Base-by-base conservation (phyloP, 352 stramenopile species). In the Phytophthora citrophthora region DNA sequence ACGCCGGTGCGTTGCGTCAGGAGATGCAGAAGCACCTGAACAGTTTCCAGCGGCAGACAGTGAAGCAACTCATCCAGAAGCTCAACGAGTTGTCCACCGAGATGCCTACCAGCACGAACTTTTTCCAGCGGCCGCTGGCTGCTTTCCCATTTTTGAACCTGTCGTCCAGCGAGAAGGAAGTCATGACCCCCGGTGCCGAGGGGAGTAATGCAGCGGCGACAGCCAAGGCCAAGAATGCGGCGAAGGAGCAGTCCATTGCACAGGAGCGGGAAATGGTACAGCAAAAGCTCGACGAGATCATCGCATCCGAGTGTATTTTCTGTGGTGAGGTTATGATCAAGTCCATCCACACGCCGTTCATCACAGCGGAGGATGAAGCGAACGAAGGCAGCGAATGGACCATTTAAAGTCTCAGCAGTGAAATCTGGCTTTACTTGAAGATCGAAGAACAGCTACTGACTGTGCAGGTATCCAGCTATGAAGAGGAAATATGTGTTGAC, bases 271-370 rank as follows among this genome's bases (percentile, higher is more conserved):
- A 96, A 58, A 91, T 96, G 79, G 78, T 97, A 38, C 88, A 97
- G 76, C 81, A 95, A 50, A 96, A 98, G 72, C 72, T 98, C 34
- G 93, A 98, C 65, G 90, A 96, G 49, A 97, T 97, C 69, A 89
- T 98, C 34, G 93, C 94, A 23, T 96, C 91, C 39, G 94, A 98
- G 74, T 98, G 94, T 68, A 90, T 97, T 64, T 96, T 98, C 60
- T 98, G 94, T 65, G 93, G 94, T 38, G 91, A 98, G 67, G 88
- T 97, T 16, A 98, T 98, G 94, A 97, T 98, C 70, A 94, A 97
- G 71, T 98, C 91, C 46, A 96, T 98, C 59, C 88, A 96, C 64
- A 72, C 86, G 61, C 90, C 93, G 23, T 96, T 98, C 58, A 94
- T 98, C 68, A 90, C 86, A 20, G 76, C 86, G 8, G 88, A 97